Percentiles rank a stretch among this genome's conserved stretches.
Evolutionary conservation across 2,329 filamentous ascomycete species (phyloP).

Genomic region (Zalaria obscura): DNA sequence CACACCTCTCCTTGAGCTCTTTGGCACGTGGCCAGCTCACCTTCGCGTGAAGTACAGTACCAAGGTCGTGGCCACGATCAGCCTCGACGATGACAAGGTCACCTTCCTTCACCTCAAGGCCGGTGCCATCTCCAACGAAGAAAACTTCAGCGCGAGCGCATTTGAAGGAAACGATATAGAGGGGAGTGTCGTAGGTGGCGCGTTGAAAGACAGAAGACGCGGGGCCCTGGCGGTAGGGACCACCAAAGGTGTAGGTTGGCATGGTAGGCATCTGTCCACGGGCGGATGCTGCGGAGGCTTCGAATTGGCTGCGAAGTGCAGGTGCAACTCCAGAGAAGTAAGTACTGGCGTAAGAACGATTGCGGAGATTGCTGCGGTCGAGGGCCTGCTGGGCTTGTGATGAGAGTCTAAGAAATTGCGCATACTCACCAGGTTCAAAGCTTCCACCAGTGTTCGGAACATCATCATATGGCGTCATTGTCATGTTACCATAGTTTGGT

Average conservation of each 20-base stretch:
- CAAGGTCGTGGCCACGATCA: constrained; percentile 88
- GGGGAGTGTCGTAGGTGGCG: constrained; percentile 44
- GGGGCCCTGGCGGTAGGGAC: constrained; percentile 10
- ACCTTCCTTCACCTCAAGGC: constrained; percentile 75
- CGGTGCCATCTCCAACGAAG: constrained; percentile 91
- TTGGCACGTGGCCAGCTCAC: constrained; percentile 80
- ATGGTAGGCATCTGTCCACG: constrained; percentile 8
- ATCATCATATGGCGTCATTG: neutral
- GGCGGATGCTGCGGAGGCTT: constrained; percentile 12
- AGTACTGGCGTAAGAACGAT: constrained; percentile 6
- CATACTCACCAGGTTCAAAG: neutral
- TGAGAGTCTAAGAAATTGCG: neutral
- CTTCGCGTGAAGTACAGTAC: constrained; percentile 79
- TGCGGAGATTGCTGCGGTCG: constrained; percentile 6
- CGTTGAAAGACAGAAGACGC: constrained; percentile 14
- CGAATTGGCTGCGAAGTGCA: constrained; percentile 6
- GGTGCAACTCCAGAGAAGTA: constrained; percentile 9
- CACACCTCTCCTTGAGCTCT: constrained; percentile 78
- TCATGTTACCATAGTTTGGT: neutral
- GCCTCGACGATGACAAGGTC: constrained; percentile 96
- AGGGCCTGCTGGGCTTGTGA: constrained; percentile 1
- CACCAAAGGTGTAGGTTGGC: constrained; percentile 8
- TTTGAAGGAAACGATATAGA: constrained; percentile 93
- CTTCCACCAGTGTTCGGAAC: neutral
- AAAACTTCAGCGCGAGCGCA: constrained; percentile 91